phyloP scores from a whole-genome alignment of 164 flowering plant species.

The Tetrastigma voinierianum region DNA sequence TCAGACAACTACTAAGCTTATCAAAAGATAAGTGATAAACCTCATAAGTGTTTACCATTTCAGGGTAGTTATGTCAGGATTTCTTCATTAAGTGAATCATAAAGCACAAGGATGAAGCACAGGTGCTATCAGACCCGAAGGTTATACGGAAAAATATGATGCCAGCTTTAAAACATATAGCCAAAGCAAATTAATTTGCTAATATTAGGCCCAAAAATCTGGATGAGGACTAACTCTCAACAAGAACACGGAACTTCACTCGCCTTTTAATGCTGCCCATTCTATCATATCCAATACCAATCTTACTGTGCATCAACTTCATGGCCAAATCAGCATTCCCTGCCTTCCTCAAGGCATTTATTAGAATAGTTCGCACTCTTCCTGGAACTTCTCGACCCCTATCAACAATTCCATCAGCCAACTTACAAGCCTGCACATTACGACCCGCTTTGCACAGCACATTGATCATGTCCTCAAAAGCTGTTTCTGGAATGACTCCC shows the following conservation, averaged over 20 bases:
- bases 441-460: slow-evolving; percentile 84
- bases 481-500: slow-evolving; percentile 77
- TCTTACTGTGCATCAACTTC: slow-evolving; percentile 91
- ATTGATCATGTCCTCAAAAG: slow-evolving; percentile 88
- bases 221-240: slow-evolving; percentile 33
- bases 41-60: background rate
- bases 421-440: slow-evolving; percentile 79
- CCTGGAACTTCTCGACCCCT: slow-evolving; percentile 95
- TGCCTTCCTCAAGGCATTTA: slow-evolving; percentile 94
- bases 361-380: slow-evolving; percentile 64
- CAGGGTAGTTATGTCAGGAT: background rate
- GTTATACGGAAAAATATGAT: background rate
- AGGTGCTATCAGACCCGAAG: background rate
- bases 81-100: background rate
- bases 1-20: background rate
- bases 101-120: background rate
- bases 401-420: slow-evolving; percentile 94
- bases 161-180: background rate
- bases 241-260: slow-evolving; percentile 68
- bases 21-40: background rate
- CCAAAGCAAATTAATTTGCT: background rate
- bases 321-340: slow-evolving; percentile 84
- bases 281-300: slow-evolving; percentile 89
- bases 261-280: slow-evolving; percentile 76
- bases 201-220: background rate